Percentiles rank a stretch among this genome's conserved stretches.
Conservation (phyloP, 306 rosid species). For the Vicia faba region DNA sequence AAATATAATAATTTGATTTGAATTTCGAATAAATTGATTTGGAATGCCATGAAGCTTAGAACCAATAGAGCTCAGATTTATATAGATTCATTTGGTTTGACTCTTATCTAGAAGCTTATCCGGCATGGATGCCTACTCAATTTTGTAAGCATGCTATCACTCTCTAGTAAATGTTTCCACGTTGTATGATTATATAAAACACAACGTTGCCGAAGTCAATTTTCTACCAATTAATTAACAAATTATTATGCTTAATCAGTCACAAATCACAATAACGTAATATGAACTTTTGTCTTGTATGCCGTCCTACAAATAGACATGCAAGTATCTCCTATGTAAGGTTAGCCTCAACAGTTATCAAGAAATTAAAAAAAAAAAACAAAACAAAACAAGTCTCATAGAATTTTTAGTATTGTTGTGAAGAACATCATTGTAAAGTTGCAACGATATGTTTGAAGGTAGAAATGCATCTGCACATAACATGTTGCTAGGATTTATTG, state of each 20-base stretch:
- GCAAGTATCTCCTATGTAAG: slow-evolving; percentile 31
- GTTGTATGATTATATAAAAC: slow-evolving; percentile 15
- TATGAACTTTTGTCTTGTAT: slow-evolving; percentile 40
- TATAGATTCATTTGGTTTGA: not conserved
- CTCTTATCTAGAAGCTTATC: slow-evolving; percentile 33
- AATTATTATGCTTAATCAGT: slow-evolving; percentile 2
- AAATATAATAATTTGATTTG: no score
- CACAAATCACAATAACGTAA: slow-evolving; percentile 12
- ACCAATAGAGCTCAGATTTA: no score
- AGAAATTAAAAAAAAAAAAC: slow-evolving; percentile 21
- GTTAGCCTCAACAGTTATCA: not conserved
- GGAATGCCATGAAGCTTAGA: no score
- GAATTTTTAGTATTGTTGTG: slow-evolving; percentile 4
- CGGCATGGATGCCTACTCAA: slow-evolving; percentile 38
- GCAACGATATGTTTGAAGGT: slow-evolving; percentile 34
- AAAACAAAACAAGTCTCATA: slow-evolving; percentile 17
- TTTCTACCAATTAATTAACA: slow-evolving; percentile 7
- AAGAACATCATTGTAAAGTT: not conserved
- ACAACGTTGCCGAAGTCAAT: not conserved
- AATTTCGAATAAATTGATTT: no score
- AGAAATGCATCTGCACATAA: not conserved
- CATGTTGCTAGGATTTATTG: slow-evolving; percentile 39
- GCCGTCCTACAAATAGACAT: slow-evolving; percentile 46
- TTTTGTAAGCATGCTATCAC: slow-evolving; percentile 21
- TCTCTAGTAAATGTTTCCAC: not conserved